A percentile compares a stretch with the other conserved stretches of the same genome.
These are phyloP conservation scores for Omphalotus olearius DNA, from an alignment of 1,284 basidiomycete species.

Conservation along the genomic window DNA sequence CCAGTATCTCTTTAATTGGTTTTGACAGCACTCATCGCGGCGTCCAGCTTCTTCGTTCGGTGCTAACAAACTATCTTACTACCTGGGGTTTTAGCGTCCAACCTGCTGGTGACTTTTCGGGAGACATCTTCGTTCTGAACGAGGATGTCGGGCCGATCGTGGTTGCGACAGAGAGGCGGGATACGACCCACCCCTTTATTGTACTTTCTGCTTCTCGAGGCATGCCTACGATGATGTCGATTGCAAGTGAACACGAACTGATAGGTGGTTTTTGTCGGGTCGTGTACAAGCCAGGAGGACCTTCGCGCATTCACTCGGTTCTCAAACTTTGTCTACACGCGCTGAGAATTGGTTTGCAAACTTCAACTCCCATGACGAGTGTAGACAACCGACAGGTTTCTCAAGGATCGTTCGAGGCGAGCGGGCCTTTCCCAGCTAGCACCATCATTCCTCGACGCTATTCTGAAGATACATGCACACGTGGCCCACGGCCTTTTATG, in stretches of 20 bases:
- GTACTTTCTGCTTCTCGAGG: slow-evolving; percentile 71
- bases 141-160: slow-evolving; percentile 66
- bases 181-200: slow-evolving; percentile 66
- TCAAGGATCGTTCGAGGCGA: slow-evolving; percentile 1
- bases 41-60: slow-evolving; percentile 59
- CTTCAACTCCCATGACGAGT: slow-evolving; percentile 11
- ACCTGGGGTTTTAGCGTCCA: slow-evolving; percentile 67
- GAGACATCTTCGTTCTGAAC: slow-evolving; percentile 82
- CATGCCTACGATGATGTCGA: slow-evolving; percentile 57
- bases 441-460: slow-evolving; percentile 37
- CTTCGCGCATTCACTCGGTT: slow-evolving; percentile 65
- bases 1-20: slow-evolving; percentile 67
- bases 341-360: slow-evolving; percentile 42
- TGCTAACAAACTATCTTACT: slow-evolving; percentile 64
- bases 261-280: slow-evolving; percentile 86
- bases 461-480: slow-evolving; percentile 40
- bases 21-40: slow-evolving; percentile 72
- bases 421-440: slow-evolving; percentile 5
- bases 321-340: slow-evolving; percentile 73
- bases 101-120: slow-evolving; percentile 37
- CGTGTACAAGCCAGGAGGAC: slow-evolving; percentile 88
- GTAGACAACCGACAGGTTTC: slow-evolving; percentile 3
- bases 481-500: slow-evolving; percentile 34
- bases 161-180: slow-evolving; percentile 51
- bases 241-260: slow-evolving; percentile 67